Base-by-base conservation (phyloP, 805 yeast genomes). In the Clavispora vitiphila region DNA sequence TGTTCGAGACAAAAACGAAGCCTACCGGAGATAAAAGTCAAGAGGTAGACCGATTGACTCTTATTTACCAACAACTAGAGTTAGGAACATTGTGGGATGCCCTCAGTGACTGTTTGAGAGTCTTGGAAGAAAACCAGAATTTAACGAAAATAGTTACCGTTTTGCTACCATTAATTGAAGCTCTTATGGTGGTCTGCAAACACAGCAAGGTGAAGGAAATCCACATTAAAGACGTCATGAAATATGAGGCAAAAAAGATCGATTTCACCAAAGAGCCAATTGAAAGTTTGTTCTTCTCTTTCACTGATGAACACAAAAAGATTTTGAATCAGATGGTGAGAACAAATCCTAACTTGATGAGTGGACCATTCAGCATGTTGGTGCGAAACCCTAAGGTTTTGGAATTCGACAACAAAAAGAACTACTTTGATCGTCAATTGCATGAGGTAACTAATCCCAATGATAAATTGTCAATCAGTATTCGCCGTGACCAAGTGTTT, bases 181-280 rank as follows among this genome's bases (percentile, higher is more conserved):
- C 96, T 0, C 69, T 93, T 42, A 88, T 93, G 95, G 96, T 91
- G 38, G 93, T 93, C n/a, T 89, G 96, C 64, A 90, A 90, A 56
- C 95, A 86, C 55, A 78, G 87, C 51, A 76, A 76, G 46, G 81
- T 79, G 31, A 76, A 73, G 54, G 83, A 77, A 39, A 63, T 73
- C 42, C 81, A 70, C 47, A 66, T 72, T 7, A 74, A 77, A 43
- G 86, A 79, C 42, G 64, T 61, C 5, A 61, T 70, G 24, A 81
- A 78, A 53, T 84, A 76, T 56, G 87, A 84, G 50, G 81, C 74
- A 14, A 75, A 69, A 42, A 74, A 75, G 47, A 71, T 76, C 43
- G 91, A 88, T 57, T 81, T 85, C 54, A 71, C 82, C 4, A 77
- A 75, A 40, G 87, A 85, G 48, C 87, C 91, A 3, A 78, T 86